Evolutionary conservation across 2,329 filamentous ascomycete genomes (phyloP).

Genomic region (Penicillium sp.): DNA sequence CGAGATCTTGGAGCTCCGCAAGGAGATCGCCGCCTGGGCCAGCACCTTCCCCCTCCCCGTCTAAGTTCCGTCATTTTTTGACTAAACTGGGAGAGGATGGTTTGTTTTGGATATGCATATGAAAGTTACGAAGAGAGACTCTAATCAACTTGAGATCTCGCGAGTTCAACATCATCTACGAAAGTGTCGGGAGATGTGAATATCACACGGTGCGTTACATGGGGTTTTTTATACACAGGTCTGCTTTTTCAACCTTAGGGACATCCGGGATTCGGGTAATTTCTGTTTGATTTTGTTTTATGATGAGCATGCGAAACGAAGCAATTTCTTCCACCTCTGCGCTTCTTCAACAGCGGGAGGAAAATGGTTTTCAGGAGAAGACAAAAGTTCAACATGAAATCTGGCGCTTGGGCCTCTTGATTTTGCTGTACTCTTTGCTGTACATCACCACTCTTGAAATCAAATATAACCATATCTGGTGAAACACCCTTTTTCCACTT

Average conservation of each 20-base stretch:
- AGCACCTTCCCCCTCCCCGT: conserved; percentile 84
- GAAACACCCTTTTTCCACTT: not conserved
- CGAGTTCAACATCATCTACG: conserved; percentile 43
- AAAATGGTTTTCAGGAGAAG: conserved; percentile 18
- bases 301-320: conserved; percentile 27
- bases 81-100: conserved; percentile 3
- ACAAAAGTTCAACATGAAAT: conserved; percentile 27
- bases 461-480: conserved; percentile 2
- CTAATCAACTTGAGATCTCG: conserved; percentile 15
- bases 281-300: conserved; percentile 24
- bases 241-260: conserved; percentile 45
- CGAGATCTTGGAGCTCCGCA: conserved; percentile 81
- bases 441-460: conserved; percentile 16
- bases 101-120: conserved; percentile 12
- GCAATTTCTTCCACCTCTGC: conserved; percentile 21
- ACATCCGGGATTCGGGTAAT: conserved; percentile 36
- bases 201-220: conserved; percentile 33
- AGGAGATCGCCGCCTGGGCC: conserved; percentile 89
- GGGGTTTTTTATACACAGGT: conserved; percentile 38
- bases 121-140: conserved; percentile 24
- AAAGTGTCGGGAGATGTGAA: conserved; percentile 28
- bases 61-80: conserved; percentile 28
- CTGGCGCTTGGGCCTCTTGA: conserved; percentile 19
- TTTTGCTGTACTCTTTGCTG: conserved; percentile 12
- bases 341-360: conserved; percentile 27